These are phyloP conservation scores for Dictyophora rubrovolvata DNA, from an alignment of 768 basidiomycete species.

Conservation along the genomic window DNA sequence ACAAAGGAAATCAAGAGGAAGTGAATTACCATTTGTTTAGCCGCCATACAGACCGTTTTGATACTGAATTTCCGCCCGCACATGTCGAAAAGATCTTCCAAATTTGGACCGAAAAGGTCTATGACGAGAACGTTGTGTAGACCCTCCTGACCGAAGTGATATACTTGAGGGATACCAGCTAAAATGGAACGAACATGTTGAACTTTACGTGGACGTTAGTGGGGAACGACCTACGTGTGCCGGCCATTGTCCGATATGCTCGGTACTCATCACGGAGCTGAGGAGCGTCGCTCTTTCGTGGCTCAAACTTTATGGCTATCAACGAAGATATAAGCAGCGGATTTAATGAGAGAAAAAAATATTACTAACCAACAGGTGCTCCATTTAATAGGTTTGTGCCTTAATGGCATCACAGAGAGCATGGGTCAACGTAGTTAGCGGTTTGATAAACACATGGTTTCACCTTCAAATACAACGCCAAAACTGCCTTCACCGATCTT, in stretches of 20 bases:
- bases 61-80: conserved; percentile 95
- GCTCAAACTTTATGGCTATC: conserved; percentile 36
- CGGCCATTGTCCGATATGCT: conserved; percentile 89
- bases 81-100: conserved; percentile 99
- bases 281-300: conserved; percentile 94
- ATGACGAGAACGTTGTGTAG: conserved; percentile 93
- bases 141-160: conserved; percentile 98
- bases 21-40: conserved; percentile 88
- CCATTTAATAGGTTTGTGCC: conserved; percentile 66
- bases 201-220: too few species aligned
- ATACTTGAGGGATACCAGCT: conserved; percentile 97
- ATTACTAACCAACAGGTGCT: conserved; percentile 91
- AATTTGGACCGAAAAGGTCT: conserved; percentile 91
- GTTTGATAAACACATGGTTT: conserved; percentile 14
- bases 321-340: conserved; percentile 8
- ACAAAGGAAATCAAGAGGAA: background rate
- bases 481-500: conserved; percentile 99
- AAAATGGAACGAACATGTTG: background rate
- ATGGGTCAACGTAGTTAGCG: background rate
- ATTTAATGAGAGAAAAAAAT: conserved; percentile 42
- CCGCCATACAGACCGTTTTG: conserved; percentile 98
- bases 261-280: conserved; percentile 96
- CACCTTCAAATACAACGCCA: conserved; percentile 95
- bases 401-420: conserved; percentile 21
- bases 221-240: conserved; percentile 54